Percentiles rank a stretch among this genome's conserved stretches.
These are phyloP conservation scores for Aspergillus ruber DNA, from an alignment of 2,329 filamentous ascomycete species.

Conservation along the genomic window DNA sequence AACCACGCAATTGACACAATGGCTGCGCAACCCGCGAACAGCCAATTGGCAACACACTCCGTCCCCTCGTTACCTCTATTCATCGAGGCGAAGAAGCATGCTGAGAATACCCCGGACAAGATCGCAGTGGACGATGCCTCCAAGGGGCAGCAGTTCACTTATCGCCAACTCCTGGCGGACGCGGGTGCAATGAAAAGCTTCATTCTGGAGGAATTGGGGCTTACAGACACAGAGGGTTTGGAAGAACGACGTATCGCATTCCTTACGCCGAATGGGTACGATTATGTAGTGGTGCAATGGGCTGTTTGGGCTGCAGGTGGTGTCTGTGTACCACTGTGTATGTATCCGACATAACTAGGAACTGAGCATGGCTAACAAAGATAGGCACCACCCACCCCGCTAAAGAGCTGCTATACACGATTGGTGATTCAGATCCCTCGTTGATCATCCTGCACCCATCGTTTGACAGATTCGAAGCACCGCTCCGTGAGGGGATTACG, in stretches of 20 bases:
- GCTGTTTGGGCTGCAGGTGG: conserved; percentile 40
- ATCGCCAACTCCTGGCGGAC: conserved; percentile 35
- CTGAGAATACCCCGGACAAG: conserved; percentile 25
- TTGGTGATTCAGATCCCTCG: conserved; percentile 37
- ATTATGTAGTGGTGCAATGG: conserved; percentile 39
- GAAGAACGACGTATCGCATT: conserved; percentile 36
- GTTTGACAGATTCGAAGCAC: conserved; percentile 28
- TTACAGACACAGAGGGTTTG: conserved; percentile 20
- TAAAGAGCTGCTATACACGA: conserved; percentile 37
- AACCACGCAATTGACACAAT: too few relatives aligned
- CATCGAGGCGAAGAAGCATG: conserved; percentile 30
- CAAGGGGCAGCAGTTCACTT: conserved; percentile 36
- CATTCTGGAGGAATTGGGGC: conserved; percentile 27
- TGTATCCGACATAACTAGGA: conserved; percentile 5
- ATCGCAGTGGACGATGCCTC: conserved; percentile 34
- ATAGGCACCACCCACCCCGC: conserved; percentile 37
- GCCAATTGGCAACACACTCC: conserved; percentile 12
- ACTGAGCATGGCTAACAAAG: not conserved
- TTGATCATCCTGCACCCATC: conserved; percentile 36
- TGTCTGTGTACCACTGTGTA: conserved; percentile 40
- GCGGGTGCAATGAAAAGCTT: conserved; percentile 28
- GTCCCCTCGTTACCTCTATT: conserved; percentile 37
- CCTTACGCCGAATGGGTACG: conserved; percentile 36
- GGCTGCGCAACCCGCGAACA: not conserved
- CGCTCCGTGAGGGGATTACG: conserved; percentile 24